phyloP scores from a whole-genome alignment of 164 flowering plant species.

The Vitis riparia region DNA sequence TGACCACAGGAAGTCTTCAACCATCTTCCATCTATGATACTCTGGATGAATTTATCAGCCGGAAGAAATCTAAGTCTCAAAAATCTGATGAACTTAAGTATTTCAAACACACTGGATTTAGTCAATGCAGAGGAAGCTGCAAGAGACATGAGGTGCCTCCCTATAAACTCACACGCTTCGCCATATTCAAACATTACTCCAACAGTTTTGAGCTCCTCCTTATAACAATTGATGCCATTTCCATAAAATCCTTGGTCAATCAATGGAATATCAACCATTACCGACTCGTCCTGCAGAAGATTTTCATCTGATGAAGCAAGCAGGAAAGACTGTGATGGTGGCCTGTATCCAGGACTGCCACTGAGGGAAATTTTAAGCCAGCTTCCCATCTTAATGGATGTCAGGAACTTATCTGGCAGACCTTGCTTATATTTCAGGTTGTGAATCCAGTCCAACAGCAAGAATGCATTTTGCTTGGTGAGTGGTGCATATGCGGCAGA shows the following conservation, averaged over 20 bases:
- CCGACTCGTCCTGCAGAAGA: constrained; percentile 52
- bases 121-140: constrained; percentile 42
- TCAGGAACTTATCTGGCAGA: constrained; percentile 39
- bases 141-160: constrained; percentile 50
- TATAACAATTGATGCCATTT: constrained; percentile 26
- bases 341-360: constrained; percentile 36
- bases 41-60: constrained; percentile 36
- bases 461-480: constrained; percentile 47
- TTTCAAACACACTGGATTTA: constrained; percentile 36
- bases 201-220: constrained; percentile 45
- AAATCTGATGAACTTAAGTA: constrained; percentile 51
- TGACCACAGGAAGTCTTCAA: constrained; percentile 44
- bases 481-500: constrained; percentile 45
- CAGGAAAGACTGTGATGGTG: constrained; percentile 59
- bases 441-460: constrained; percentile 57
- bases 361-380: constrained; percentile 50
- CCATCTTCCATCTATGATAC: constrained; percentile 46
- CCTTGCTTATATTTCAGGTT: constrained; percentile 16
- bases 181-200: constrained; percentile 59
- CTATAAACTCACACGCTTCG: constrained; percentile 63
- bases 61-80: constrained; percentile 35
- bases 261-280: constrained; percentile 66
- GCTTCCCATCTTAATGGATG: constrained; percentile 51
- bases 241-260: constrained; percentile 53
- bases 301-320: constrained; percentile 35